Base-by-base conservation (phyloP, 257 asterid genomes). In the Scutellaria baicalensis region DNA sequence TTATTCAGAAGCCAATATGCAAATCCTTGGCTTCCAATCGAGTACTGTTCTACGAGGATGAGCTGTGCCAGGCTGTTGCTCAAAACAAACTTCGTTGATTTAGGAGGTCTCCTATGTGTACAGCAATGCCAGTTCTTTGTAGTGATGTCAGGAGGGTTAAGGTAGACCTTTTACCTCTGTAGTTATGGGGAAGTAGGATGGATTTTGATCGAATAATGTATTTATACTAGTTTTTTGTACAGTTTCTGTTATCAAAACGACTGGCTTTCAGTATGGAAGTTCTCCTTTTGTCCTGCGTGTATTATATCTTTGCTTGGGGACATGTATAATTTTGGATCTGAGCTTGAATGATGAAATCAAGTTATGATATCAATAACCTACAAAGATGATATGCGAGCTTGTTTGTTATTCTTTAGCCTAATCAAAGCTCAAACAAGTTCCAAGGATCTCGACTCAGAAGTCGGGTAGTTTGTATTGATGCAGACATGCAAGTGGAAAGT, bases 51-150 rank as follows among this genome's bases (percentile, higher is more conserved):
- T 91, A 88, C 1, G 97, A 93, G 85, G 99, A 93, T 13, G 99
- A 93, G 71, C 73, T 93, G 55, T 93, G 99, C 83, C 95, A 93
- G 77, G 96, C 99, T 4, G 99, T 91, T 65, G 97, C 97, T 31
- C 97, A 91, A 76, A 93, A 93, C 85, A 93, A 91, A 68, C 96
- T 93, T 55, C 92, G 83, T 66, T 93, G 93, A 91, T 58, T 59
- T 10, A 5, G 3, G 63, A 23, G 52, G 72, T 42, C 70, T 55
- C n/a, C 39, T 38, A 9, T 82, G 79, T 88, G 79, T 75, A 78
- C 72, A 81, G 72, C 57, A 55, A 63, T 33, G 55, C 40, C 14
- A 20, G 8, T 68, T 51, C 63, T 60, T 42, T 47, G 59, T 23
- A 50, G 27, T 45, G 71, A 59, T 69, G 45, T 78, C 51, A 36